Percentiles rank a stretch among this genome's conserved stretches.
phyloP scores from a whole-genome alignment of 768 basidiomycete species.

The Trametes sanguinea region DNA sequence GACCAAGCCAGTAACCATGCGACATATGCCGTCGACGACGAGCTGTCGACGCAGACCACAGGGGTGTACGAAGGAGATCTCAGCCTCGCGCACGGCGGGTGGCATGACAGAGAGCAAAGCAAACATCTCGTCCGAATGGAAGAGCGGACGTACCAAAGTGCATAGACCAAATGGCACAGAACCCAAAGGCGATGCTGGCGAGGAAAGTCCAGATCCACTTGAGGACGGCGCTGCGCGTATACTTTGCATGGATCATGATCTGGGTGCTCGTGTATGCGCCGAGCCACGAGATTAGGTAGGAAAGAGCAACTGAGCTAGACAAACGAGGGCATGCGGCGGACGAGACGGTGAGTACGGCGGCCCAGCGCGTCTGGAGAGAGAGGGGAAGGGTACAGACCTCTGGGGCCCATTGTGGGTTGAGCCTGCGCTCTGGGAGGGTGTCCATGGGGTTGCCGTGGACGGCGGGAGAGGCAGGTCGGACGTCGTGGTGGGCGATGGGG shows the following conservation, averaged over 20 bases:
- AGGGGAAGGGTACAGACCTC: constrained; percentile 20
- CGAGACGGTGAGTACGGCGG: background rate
- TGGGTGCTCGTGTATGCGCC: constrained; percentile 36
- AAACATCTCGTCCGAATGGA: too few species aligned
- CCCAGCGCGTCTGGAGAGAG: background rate
- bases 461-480: background rate
- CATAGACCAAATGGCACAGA: constrained; percentile 35
- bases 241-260: constrained; percentile 35
- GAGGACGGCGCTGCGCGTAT: constrained; percentile 22
- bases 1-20: background rate
- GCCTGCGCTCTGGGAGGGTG: constrained; percentile 26
- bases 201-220: constrained; percentile 32
- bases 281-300: constrained; percentile 33
- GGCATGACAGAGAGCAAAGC: too few species aligned
- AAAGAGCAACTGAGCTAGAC: constrained; percentile 31
- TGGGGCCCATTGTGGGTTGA: constrained; percentile 30
- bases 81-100: too few species aligned
- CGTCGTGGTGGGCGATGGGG: constrained; percentile 7
- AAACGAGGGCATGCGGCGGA: background rate
- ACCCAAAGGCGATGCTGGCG: constrained; percentile 33
- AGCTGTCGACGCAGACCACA: background rate
- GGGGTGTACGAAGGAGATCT: background rate
- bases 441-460: constrained; percentile 20
- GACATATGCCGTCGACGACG: background rate
- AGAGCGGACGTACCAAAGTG: constrained; percentile 29